Conservation (phyloP, 208 protist species). For the Strigomonas culicis region DNA sequence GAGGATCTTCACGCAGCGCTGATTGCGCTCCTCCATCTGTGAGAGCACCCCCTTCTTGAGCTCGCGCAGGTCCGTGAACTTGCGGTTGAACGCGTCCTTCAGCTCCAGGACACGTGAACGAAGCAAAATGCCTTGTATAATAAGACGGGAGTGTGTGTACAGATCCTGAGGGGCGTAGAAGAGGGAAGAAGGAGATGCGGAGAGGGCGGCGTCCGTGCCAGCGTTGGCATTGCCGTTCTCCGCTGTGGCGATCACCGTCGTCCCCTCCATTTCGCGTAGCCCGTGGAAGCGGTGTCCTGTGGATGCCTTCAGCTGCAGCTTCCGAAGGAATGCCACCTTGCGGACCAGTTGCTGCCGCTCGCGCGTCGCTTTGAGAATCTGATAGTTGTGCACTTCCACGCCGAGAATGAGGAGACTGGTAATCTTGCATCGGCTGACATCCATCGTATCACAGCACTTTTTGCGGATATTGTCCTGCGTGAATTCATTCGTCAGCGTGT, state of each 20-base stretch:
- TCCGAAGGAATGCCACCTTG: conserved; percentile 79
- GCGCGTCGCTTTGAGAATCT: conserved; percentile 40
- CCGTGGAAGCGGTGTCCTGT: conserved; percentile 12
- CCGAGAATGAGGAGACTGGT: conserved; percentile 35
- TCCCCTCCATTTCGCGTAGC: conserved; percentile 1
- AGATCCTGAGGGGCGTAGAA: conserved; percentile 23
- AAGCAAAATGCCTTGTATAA: conserved; percentile 69
- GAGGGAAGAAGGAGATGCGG: no score
- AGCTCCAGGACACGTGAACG: conserved; percentile 35
- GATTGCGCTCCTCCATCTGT: conserved; percentile 73
- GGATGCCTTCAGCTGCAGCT: conserved; percentile 37
- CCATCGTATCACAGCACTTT: conserved; percentile 85
- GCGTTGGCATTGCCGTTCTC: background rate
- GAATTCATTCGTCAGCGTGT: conserved; percentile 69
- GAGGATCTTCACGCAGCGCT: conserved; percentile 67
- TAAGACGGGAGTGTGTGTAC: conserved; percentile 57
- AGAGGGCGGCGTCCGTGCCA: background rate
- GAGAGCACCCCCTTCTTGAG: conserved; percentile 45
- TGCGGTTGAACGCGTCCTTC: conserved; percentile 65
- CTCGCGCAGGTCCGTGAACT: conserved; percentile 50
- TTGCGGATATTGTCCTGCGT: conserved; percentile 53
- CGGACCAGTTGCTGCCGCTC: conserved; percentile 32
- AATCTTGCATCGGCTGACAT: conserved; percentile 58
- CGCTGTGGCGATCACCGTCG: background rate
- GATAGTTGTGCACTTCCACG: conserved; percentile 81